Conservation (phyloP, 1,139 yeast genomes). For the Wickerhamiella pararugosa region DNA sequence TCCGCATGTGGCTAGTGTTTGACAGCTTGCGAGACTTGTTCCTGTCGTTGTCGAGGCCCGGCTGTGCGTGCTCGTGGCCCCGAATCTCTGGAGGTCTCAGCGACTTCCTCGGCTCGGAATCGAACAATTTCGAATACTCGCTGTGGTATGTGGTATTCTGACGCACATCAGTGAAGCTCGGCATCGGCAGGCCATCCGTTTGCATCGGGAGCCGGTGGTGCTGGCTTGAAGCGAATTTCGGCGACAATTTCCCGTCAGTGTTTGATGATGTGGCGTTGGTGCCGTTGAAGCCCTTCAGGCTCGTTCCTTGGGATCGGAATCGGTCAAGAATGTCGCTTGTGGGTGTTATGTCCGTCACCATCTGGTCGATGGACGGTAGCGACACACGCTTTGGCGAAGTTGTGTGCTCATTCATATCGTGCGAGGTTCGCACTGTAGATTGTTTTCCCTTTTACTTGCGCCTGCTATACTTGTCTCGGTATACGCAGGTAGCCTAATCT, state of each 20-base stretch:
- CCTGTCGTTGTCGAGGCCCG: neutral
- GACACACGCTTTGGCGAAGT: neutral
- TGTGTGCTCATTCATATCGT: no score
- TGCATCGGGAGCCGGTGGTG: neutral
- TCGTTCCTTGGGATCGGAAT: slow-evolving; percentile 1
- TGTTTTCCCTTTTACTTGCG: no score
- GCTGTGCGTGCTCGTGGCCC: no score
- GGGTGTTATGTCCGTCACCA: slow-evolving; percentile 14
- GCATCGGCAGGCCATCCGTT: slow-evolving; percentile 1
- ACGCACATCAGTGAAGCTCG: neutral
- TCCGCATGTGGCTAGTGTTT: neutral
- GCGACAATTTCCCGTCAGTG: neutral
- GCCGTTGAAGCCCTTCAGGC: neutral
- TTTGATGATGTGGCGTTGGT: neutral
- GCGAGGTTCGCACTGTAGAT: no score
- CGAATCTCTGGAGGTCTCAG: neutral
- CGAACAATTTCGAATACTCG: neutral
- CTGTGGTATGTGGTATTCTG: neutral
- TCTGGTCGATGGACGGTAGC: slow-evolving; percentile 15
- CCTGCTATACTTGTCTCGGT: no score
- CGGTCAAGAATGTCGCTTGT: slow-evolving; percentile 11
- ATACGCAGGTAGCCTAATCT: no score
- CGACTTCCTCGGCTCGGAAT: neutral
- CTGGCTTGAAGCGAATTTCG: neutral
- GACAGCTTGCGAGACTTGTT: neutral